Base-by-base conservation (phyloP, 2,329 filamentous ascomycete species). In the Trichoderma gracile region DNA sequence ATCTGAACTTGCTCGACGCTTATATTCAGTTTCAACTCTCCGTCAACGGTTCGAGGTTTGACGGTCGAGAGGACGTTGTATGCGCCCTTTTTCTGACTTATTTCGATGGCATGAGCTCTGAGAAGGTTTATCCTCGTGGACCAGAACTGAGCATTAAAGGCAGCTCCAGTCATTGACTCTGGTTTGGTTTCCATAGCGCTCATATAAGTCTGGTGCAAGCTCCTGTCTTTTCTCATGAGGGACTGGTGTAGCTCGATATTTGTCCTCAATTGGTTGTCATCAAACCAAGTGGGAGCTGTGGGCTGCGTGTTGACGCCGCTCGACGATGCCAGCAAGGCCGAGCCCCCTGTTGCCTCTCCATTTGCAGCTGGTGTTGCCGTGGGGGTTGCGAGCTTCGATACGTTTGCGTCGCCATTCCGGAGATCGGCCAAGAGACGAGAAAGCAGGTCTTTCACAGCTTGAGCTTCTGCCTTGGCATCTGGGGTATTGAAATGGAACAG, bases 111-210 rank as follows among this genome's bases (percentile, higher is more conserved):
- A 78, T 97, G 91, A 0, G 94, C 90, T 14, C 95, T 90, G 33
- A 99, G 83, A 38, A 97, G 81, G 74, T 92, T 92, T 53, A 93
- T 85, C 52, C 96, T 85, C 2, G 92, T 92, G 1, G 92, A 92
- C 95, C 95, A 99, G 78, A 99, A 99, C 75, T 97, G 94, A 1
- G 87, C 82, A 69, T 94, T 93, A 76, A 98, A 97, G 50, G 93
- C 89, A 1, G 86, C 85, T 30, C 90, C 87, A 0, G 89, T 89
- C 67, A 98, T 89, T 2, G 90, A 88, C 8, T 94, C 90, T 0
- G 94, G 93, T 73, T 97, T 97, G 9, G 91, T 90, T 59, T 86
- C 83, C 55, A 93, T 81, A 0, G 92, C 90, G 73, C 97, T 92
- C 79, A 92, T 89, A 74, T 97, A 97, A 49, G 93, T 95, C 74